Percentiles rank a stretch among this genome's conserved stretches.
Conservation (phyloP, 169 alveolate species). For the Cryptosporidium ryanae region DNA sequence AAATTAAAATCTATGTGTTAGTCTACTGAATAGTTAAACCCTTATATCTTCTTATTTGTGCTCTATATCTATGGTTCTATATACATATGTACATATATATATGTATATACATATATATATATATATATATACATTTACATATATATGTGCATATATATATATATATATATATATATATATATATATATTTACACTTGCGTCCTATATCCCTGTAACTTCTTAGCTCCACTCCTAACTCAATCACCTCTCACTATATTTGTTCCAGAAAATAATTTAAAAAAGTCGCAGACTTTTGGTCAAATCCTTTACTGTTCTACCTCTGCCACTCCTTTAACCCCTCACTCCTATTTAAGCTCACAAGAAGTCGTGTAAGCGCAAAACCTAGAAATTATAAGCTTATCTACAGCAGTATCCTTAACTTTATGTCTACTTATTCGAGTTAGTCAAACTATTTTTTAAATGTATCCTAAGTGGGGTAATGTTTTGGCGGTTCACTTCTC, state of each 20-base stretch:
- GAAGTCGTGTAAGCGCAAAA: conserved; percentile 65
- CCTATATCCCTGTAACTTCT: too few relatives aligned
- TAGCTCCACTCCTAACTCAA: conserved; percentile 54
- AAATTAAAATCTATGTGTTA: too few relatives aligned
- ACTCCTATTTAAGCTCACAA: conserved; percentile 36
- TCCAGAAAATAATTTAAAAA: neutral
- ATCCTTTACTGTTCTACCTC: neutral
- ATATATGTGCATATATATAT: too few relatives aligned
- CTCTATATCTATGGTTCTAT: conserved; percentile 20
- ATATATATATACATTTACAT: too few relatives aligned
- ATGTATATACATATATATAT: conserved; percentile 9
- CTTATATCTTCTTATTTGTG: neutral
- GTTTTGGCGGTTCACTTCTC: neutral
- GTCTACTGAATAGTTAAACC: neutral
- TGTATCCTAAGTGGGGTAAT: neutral
- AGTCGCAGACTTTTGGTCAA: too few relatives aligned
- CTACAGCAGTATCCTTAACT: neutral
- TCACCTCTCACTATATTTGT: conserved; percentile 24
- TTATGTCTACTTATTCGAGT: conserved; percentile 16
- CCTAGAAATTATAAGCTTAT: conserved; percentile 35
- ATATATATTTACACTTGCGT: conserved; percentile 7
- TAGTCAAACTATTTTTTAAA: neutral
- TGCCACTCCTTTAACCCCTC: conserved; percentile 47
- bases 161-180: too few relatives aligned
- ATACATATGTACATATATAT: conserved; percentile 27